Percentiles rank a stretch among this genome's conserved stretches.
These are phyloP conservation scores for Ogataea trehalophila DNA, from an alignment of 805 yeast species.

Conservation along the genomic window DNA sequence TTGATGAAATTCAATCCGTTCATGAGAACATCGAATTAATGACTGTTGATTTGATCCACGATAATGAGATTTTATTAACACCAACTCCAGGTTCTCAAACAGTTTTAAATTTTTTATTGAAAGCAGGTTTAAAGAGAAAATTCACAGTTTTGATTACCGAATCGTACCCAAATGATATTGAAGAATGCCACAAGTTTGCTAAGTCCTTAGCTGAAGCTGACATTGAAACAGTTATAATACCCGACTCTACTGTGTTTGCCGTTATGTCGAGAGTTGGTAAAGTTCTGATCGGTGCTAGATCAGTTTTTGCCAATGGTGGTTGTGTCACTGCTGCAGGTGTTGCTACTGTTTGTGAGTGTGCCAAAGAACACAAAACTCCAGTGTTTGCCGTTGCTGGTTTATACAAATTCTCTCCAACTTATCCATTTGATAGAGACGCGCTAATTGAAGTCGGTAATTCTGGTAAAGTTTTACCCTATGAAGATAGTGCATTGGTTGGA, in stretches of 20 bases:
- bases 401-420: conserved; percentile 86
- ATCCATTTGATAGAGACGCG: conserved; percentile 82
- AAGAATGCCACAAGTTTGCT: conserved; percentile 73
- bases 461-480: conserved; percentile 78
- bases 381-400: conserved; percentile 94
- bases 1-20: conserved; percentile 85
- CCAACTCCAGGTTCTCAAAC: conserved; percentile 96
- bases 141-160: conserved; percentile 92
- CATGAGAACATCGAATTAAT: conserved; percentile 89
- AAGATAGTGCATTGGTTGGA: conserved; percentile 63
- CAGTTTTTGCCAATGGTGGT: conserved; percentile 96
- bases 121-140: conserved; percentile 84
- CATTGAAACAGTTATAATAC: conserved; percentile 84
- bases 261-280: conserved; percentile 97
- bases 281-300: conserved; percentile 85
- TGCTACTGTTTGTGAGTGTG: conserved; percentile 90
- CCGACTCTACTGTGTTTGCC: conserved; percentile 90
- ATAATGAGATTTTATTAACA: conserved; percentile 76
- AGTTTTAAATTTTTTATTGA: conserved; percentile 76
- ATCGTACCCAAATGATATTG: conserved; percentile 84
- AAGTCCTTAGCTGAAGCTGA: conserved; percentile 75
- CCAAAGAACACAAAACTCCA: conserved; percentile 92
- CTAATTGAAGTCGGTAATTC: conserved; percentile 90
- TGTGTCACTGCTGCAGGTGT: conserved; percentile 87
- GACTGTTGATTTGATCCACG: conserved; percentile 92